A percentile compares a stretch with the other conserved stretches of the same genome.
These are phyloP conservation scores for Diaporthe eres DNA, from an alignment of 2,329 filamentous ascomycete genomes.

Conservation along the genomic window DNA sequence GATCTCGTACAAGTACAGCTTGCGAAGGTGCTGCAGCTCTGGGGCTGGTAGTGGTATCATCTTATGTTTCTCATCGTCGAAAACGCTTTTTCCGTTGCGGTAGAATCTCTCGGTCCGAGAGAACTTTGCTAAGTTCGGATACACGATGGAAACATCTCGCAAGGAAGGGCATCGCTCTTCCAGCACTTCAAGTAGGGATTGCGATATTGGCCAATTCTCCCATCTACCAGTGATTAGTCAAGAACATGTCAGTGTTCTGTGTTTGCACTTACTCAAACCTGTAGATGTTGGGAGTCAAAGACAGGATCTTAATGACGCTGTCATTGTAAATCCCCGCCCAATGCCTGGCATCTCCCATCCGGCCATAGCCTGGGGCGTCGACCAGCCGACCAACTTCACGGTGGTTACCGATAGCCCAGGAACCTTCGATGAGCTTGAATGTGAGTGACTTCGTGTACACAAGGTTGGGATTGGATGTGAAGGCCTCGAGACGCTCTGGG, in stretches of 20 bases:
- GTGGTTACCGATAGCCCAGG: conserved; percentile 34
- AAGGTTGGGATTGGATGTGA: conserved; percentile 8
- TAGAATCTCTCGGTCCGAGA: conserved; percentile 22
- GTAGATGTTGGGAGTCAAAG: conserved; percentile 1
- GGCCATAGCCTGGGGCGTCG: conserved; percentile 28
- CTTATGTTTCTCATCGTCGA: conserved; percentile 8
- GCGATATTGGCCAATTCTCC: conserved; percentile 37
- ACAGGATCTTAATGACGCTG: conserved; percentile 7
- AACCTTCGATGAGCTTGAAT: conserved; percentile 36
- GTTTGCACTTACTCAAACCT: conserved; percentile 13
- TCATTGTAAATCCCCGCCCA: conserved; percentile 37
- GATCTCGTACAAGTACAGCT: conserved; percentile 35
- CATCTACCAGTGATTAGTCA: neutral
- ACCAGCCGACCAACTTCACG: conserved; percentile 34
- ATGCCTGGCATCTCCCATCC: conserved; percentile 27
- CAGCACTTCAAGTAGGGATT: conserved; percentile 1
- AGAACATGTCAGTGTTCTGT: fast-evolving
- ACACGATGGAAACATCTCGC: conserved; percentile 29
- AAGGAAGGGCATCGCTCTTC: conserved; percentile 27
- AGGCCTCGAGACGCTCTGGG: neutral
- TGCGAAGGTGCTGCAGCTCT: conserved; percentile 35
- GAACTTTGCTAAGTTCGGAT: conserved; percentile 14
- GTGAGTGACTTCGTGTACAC: neutral
- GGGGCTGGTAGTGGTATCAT: conserved; percentile 24
- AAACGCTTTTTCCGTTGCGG: neutral